A percentile compares a stretch with the other conserved stretches of the same genome.
Evolutionary conservation across 2,329 filamentous ascomycete genomes (phyloP).

Genomic region (Ophiocordyceps camponoti-rufipedis): DNA sequence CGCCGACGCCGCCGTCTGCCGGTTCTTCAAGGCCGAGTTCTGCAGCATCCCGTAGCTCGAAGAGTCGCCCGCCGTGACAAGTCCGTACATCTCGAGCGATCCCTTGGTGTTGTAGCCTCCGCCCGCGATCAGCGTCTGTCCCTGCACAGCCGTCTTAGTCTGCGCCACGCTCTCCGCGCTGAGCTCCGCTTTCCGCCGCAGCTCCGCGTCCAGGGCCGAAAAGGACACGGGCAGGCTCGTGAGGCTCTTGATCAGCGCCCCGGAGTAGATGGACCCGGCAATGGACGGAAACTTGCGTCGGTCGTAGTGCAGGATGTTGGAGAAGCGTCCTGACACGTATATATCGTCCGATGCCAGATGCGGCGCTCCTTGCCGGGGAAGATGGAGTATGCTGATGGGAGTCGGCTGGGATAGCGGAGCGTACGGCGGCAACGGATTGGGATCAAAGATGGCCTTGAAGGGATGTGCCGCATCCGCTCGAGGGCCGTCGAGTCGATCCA

Average conservation of each 20-base stretch:
- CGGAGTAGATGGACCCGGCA: conserved; percentile 64
- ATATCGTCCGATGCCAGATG: conserved; percentile 55
- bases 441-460: conserved; percentile 26
- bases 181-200: conserved; percentile 34
- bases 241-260: conserved; percentile 59
- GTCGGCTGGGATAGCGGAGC: conserved; percentile 64
- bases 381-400: conserved; percentile 66
- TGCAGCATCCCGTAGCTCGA: conserved; percentile 12
- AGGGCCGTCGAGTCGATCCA: conserved; percentile 17
- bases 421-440: conserved; percentile 36
- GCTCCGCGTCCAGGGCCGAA: conserved; percentile 41
- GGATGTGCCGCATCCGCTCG: conserved; percentile 10
- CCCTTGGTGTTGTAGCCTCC: conserved; percentile 89
- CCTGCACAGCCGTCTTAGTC: conserved; percentile 31
- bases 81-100: conserved; percentile 69
- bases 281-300: conserved; percentile 68
- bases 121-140: conserved; percentile 58
- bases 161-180: conserved; percentile 33
- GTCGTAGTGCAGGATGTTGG: conserved; percentile 78
- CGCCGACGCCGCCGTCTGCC: conserved; percentile 63
- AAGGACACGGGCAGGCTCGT: conserved; percentile 51
- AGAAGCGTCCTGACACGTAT: conserved; percentile 76
- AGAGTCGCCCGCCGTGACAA: conserved; percentile 18
- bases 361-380: conserved; percentile 35
- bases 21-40: conserved; percentile 49